Evolutionary conservation across 2,329 filamentous ascomycete genomes (phyloP), one percentile per base, ranked within the genome.

Genomic region (Knoxdaviesia capensis): DNA sequence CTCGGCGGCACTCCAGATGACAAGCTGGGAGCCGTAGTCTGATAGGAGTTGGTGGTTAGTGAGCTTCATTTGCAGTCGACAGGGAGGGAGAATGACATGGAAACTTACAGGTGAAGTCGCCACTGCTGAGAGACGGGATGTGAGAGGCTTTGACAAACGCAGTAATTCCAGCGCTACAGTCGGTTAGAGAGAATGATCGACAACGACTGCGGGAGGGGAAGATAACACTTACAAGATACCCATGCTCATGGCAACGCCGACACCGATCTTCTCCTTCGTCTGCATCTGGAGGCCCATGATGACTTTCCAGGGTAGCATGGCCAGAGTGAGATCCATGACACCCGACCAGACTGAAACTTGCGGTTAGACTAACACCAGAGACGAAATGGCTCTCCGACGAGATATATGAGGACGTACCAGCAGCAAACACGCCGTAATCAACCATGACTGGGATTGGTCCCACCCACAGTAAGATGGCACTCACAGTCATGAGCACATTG

Each of bases 211-310:
- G 29, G 28, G 6, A 10, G 32, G 11, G 6, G 2, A 8, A 32
- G 31, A 8, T 2, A 7, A 9, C 6, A 43, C 56, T 48, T 49
- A 61, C 59, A 64, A 59, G 2, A 64, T 43, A 1, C 61, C 61
- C 50, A 63, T 57, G 46, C 58, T 60, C 62, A 64, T 63, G 6
- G 61, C 61, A 1, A 60, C 46, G 7, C 56, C 48, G 0, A 61
- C 59, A 4, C 61, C 59, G 9, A 60, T 45, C 42, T 62, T 62
- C 39, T 64, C 61, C 45, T 56, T 59, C 31, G 48, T 50, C 43
- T 53, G 58, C 56, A 64, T 62, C 6, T 53, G 54, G 9, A 61
- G 48, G 1, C 51, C 51, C 59, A 57, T 59, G 37, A 64, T 56
- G 6, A 64, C 55, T 28, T 51, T 56, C 60, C 58, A 62, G 0